phyloP scores from a whole-genome alignment of 1,284 basidiomycete species.

The Irpex sp. region DNA sequence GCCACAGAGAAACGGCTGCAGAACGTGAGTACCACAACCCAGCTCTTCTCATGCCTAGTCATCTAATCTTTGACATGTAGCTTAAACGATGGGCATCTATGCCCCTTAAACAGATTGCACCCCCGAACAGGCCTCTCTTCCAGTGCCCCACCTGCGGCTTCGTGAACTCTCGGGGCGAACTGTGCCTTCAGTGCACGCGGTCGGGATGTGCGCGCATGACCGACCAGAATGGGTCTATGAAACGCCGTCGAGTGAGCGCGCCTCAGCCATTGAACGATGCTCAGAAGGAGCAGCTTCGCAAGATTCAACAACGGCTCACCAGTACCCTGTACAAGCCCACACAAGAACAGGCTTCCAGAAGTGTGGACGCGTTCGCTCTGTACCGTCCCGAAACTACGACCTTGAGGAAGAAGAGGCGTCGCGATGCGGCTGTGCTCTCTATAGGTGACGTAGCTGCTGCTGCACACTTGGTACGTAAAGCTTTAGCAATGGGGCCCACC shows the following conservation, averaged over 20 bases:
- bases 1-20: neutral
- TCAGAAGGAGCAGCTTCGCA: conserved; percentile 27
- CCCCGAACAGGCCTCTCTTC: conserved; percentile 43
- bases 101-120: conserved; percentile 45
- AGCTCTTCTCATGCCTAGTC: conserved; percentile 7
- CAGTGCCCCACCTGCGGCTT: conserved; percentile 49
- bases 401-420: conserved; percentile 3
- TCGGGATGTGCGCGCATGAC: conserved; percentile 33
- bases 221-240: conserved; percentile 20
- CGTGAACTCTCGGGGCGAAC: conserved; percentile 43
- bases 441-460: neutral
- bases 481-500: neutral
- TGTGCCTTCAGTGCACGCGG: conserved; percentile 58
- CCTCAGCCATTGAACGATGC: conserved; percentile 30
- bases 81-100: conserved; percentile 37
- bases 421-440: conserved; percentile 10
- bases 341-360: neutral
- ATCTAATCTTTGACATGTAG: conserved; percentile 12
- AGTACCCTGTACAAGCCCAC: neutral
- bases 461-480: conserved; percentile 4
- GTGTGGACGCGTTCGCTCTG: neutral
- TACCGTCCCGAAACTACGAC: neutral
- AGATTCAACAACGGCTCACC: conserved; percentile 17
- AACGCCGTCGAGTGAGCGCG: conserved; percentile 36
- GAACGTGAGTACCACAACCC: neutral